phyloP scores from a whole-genome alignment of 148 eudicot species.

The Oxyria digyna region DNA sequence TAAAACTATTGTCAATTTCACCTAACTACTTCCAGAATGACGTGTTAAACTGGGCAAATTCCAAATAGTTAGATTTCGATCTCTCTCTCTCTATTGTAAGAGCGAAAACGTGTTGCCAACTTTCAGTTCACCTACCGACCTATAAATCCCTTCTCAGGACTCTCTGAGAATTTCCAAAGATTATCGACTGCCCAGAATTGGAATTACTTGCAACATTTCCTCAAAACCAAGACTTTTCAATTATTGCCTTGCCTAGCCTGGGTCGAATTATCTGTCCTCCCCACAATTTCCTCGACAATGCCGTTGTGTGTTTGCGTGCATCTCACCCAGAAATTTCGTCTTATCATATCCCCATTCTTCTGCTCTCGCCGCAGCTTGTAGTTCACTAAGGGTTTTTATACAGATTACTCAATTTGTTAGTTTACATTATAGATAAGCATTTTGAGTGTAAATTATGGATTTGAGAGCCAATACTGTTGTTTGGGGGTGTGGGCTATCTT shows the following conservation, averaged over 20 bases:
- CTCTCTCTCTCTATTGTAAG: too few species aligned
- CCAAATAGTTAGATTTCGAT: too few species aligned
- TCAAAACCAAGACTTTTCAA: not conserved
- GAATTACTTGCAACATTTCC: not conserved
- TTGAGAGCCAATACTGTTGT: conserved; percentile 24
- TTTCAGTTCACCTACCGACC: conserved; percentile 19
- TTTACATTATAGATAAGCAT: not conserved
- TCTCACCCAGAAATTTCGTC: conserved; percentile 10
- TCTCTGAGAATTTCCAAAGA: not conserved
- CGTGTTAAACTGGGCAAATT: too few species aligned
- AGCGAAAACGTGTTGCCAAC: conserved; percentile 2
- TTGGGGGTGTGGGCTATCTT: conserved; percentile 20
- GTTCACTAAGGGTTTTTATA: not conserved
- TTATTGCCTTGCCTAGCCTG: not conserved
- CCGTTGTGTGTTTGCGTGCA: conserved; percentile 15
- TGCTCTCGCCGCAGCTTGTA: not conserved
- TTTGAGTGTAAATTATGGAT: conserved; percentile 21
- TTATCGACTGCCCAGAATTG: not conserved
- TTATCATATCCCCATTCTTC: not conserved
- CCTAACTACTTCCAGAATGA: too few species aligned
- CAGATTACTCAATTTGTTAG: not conserved
- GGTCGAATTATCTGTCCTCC: not conserved
- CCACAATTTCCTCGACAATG: conserved; percentile 19
- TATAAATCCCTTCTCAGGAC: not conserved
- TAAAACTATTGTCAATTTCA: too few species aligned